Percentiles rank a stretch among this genome's conserved stretches.
Evolutionary conservation across 73 alveolate genomes (phyloP).

Genomic region (Paramecium biaurelia): DNA sequence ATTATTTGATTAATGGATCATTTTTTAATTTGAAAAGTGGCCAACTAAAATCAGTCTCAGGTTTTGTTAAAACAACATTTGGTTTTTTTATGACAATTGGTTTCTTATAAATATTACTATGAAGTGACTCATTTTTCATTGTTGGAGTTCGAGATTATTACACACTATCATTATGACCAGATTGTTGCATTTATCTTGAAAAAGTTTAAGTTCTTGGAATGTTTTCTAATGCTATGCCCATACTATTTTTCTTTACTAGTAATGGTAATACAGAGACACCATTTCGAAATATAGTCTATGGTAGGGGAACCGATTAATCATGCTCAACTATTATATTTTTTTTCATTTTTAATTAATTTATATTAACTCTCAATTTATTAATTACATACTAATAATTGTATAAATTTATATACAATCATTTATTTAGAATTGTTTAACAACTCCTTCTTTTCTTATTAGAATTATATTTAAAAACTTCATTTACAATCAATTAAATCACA

Average conservation of each 20-base stretch:
- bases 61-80: not conserved
- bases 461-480: no score
- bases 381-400: not conserved
- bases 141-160: conserved; percentile 28
- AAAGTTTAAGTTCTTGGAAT: conserved; percentile 22
- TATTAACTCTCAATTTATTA: not conserved
- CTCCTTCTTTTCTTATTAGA: no score
- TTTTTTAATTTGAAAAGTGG: not conserved
- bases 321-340: not conserved
- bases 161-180: not conserved
- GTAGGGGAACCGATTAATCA: not conserved
- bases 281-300: conserved; percentile 11
- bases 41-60: not conserved
- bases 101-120: not conserved
- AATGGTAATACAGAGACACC: not conserved
- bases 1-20: conserved; percentile 3
- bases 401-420: no score
- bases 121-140: not conserved
- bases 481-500: no score
- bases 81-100: not conserved
- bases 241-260: not conserved
- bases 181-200: conserved; percentile 1
- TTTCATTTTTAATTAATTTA: not conserved
- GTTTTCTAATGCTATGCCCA: not conserved
- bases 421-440: no score